phyloP scores from a whole-genome alignment of 192 early-diverging fungal species.

The Geosiphon pyriformis region DNA sequence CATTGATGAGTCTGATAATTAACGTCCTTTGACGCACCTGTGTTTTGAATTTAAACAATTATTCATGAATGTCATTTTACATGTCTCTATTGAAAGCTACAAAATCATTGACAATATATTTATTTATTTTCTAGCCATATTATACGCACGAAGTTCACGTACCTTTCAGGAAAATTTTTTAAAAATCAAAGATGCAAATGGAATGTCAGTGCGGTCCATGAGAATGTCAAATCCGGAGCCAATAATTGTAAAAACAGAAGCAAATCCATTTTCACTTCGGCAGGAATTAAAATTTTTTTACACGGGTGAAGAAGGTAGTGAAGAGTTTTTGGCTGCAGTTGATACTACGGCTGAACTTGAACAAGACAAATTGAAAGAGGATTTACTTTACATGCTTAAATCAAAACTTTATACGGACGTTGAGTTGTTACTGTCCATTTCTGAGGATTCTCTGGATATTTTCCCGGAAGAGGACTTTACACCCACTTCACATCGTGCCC shows the following conservation, averaged over 20 bases:
- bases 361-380: slow-evolving; percentile 24
- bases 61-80: no score
- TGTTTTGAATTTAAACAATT: no score
- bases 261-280: slow-evolving; percentile 6
- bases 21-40: background rate
- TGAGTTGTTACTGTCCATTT: slow-evolving; percentile 8
- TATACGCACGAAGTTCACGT: slow-evolving; percentile 26
- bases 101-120: no score
- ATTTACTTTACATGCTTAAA: slow-evolving; percentile 27
- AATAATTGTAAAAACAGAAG: slow-evolving; percentile 13
- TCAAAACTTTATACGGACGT: slow-evolving; percentile 25
- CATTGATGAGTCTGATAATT: background rate
- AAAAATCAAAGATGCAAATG: slow-evolving; percentile 22
- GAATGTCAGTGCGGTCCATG: slow-evolving; percentile 14
- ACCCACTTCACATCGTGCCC: slow-evolving; percentile 3
- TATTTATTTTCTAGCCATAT: slow-evolving; percentile 11
- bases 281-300: slow-evolving; percentile 28
- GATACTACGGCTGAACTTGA: slow-evolving; percentile 26
- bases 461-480: slow-evolving; percentile 13
- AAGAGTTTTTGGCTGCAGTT: slow-evolving; percentile 25
- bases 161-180: slow-evolving; percentile 21
- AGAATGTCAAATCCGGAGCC: slow-evolving; percentile 17
- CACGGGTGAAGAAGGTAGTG: slow-evolving; percentile 24
- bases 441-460: slow-evolving; percentile 12
- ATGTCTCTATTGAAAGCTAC: no score